Base-by-base conservation (phyloP, 345 rosid genomes). In the Turritis glabra region DNA sequence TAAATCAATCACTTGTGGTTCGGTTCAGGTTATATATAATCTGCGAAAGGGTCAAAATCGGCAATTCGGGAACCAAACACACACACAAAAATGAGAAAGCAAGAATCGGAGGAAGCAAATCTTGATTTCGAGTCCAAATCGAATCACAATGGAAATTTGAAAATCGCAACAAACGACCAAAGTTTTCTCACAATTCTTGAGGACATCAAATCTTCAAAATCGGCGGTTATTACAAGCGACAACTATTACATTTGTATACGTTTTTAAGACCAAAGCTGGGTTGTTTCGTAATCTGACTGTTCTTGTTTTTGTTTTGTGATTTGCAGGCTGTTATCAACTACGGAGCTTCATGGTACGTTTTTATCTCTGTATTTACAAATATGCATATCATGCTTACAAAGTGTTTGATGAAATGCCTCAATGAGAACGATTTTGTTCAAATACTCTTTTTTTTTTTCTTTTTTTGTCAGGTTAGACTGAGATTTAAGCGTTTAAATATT, bases 351-450 rank as follows among this genome's bases (percentile, higher is more conserved):
- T 77, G 81, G 81, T 77, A 72, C 19, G 77, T 4, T 0, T 17
- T 29, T 8, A 5, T 21, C 47, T 37, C 53, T 46, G 14, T n/a
- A 3, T 8, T 0, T 23, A 0, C 1, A 2, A 21, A 59, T 0
- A 29, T 17, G 7, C 25, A 19, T 46, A 21, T 37, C 19, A 25
- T 75, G 86, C 82, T 13, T 35, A 30, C 80, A 21, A 89, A 56
- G 19, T 87, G 87, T 88, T 91, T 25, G 90, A 80, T 80, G 70
- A 13, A 73, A 72, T 50, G 75, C 79, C 58, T 84, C 76, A 55
- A 3, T 41, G 82, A 64, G 12, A 41, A 47, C 67, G 38, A 9
- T 17, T n/a, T n/a, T 26, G 58, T 53, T 26, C 4, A 2, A 25
- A 18, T 25, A 14, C 4, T 35, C 11, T 38, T 1, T 12, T 13